Evolutionary conservation across 192 early-diverging fungal species (phyloP), one percentile per base, ranked within the genome.

Genomic region (Podila clonocystis): DNA sequence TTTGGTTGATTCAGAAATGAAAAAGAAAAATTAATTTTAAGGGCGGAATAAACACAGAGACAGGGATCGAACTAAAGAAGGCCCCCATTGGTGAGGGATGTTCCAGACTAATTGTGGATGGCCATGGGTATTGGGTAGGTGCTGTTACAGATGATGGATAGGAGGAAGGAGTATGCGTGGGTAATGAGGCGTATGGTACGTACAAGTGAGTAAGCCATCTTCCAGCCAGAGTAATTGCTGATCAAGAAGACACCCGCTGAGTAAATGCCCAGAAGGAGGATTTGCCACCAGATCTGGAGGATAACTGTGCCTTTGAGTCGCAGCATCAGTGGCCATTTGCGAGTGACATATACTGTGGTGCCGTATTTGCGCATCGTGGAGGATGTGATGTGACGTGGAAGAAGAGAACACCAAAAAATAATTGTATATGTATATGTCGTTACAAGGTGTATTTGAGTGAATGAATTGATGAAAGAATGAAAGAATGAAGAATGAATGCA

Each of bases 241-340:
- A 80, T 72, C 19, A 80, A 5, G 45, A 50, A 80, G 55, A 80
- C 66, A 1, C n/a, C 62, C 4, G 57, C 1, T 2, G 77, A 80
- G 20, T 41, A 80, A 45, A 80, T 24, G 20, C 50, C 66, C 20
- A 72, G 15, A 8, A 73, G 57, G 28, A 73, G 7, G 34, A 80
- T 57, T 59, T 80, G 77, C 70, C 70, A 73, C 77, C 77, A 80
- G 48, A 80, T 80, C 1, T 17, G 2, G 11, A 69, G 70, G 45
- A 80, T 72, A 41, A 80, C 77, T 17, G 77, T 80, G 41, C 77
- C 77, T 57, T 80, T 80, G 62, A 80, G 13, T 15, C 77, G 59
- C 41, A 80, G 70, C 77, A 80, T 73, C 77, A 80, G 31, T 34
- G 77, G 77, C 77, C 77, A 69, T 28, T 65, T 73, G 52, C 70